Conservation (phyloP, 805 yeast genomes). For the Sugiyamaella qingdaonensis region DNA sequence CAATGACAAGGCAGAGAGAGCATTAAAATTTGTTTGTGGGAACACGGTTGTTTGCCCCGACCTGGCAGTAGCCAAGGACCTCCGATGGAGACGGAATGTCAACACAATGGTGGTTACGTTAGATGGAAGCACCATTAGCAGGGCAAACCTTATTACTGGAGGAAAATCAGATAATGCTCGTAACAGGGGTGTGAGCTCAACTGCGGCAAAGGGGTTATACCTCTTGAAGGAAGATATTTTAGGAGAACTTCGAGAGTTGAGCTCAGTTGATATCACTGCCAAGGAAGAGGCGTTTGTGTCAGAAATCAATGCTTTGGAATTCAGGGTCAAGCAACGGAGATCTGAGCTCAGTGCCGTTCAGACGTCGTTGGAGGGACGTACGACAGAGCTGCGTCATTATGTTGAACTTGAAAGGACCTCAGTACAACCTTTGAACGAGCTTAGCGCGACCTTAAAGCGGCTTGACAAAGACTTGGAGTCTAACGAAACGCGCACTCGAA, state of each 20-base stretch:
- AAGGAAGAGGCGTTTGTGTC: conserved; percentile 54
- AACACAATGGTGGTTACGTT: conserved; percentile 69
- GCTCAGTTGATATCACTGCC: conserved; percentile 45
- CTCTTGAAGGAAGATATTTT: conserved; percentile 47
- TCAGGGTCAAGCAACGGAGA: conserved; percentile 29
- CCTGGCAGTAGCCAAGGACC: conserved; percentile 59
- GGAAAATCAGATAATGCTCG: conserved; percentile 53
- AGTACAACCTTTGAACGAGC: conserved; percentile 34
- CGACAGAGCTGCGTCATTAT: conserved; percentile 22
- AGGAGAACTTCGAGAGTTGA: conserved; percentile 47
- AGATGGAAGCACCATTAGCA: conserved; percentile 80
- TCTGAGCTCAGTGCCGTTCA: conserved; percentile 29
- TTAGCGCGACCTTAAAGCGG: conserved; percentile 39
- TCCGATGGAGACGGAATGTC: conserved; percentile 61
- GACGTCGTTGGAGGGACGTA: conserved; percentile 29
- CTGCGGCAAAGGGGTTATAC: conserved; percentile 44
- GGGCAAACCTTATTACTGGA: conserved; percentile 90
- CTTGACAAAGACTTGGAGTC: conserved; percentile 13
- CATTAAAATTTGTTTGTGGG: conserved; percentile 75
- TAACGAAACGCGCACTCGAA: conserved; percentile 12
- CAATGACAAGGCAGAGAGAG: conserved; percentile 67
- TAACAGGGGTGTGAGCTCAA: conserved; percentile 66
- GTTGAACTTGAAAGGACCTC: conserved; percentile 11
- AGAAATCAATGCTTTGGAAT: conserved; percentile 48
- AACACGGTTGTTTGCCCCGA: conserved; percentile 74